Evolutionary conservation across 2,329 filamentous ascomycete genomes (phyloP).

Genomic region (Venturia carpophila): DNA sequence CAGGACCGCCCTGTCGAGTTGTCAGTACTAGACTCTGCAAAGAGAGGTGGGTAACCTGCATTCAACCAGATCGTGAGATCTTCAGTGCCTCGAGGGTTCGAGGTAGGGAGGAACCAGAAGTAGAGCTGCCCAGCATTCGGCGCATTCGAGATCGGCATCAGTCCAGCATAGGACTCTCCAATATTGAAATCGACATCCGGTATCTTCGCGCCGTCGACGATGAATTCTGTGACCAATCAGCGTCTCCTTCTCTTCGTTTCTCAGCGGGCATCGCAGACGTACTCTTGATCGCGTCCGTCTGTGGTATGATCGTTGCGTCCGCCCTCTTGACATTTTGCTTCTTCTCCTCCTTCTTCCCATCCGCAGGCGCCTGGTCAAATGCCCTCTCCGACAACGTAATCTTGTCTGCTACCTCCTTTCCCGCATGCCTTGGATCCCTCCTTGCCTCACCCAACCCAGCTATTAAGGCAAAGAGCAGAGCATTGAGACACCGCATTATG

Average conservation of each 20-base stretch:
- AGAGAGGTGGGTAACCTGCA: slow-evolving; percentile 21
- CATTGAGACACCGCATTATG: background rate
- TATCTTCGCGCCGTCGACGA: slow-evolving; percentile 32
- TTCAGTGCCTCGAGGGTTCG: slow-evolving; percentile 39
- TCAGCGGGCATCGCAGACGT: background rate
- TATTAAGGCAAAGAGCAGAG: slow-evolving; percentile 7
- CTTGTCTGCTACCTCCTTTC: slow-evolving; percentile 7
- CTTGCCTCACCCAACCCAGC: background rate
- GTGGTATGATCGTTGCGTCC: slow-evolving; percentile 2
- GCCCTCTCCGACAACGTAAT: background rate
- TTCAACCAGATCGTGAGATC: slow-evolving; percentile 46
- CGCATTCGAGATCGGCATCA: slow-evolving; percentile 46
- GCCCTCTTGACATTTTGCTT: slow-evolving; percentile 7
- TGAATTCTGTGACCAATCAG: slow-evolving; percentile 26
- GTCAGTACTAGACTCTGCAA: background rate
- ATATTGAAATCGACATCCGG: slow-evolving; percentile 44
- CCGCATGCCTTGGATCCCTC: slow-evolving; percentile 15
- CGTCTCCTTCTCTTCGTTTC: background rate
- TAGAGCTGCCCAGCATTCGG: slow-evolving; percentile 42
- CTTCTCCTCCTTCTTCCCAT: background rate
- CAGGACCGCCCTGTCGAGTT: slow-evolving; percentile 31
- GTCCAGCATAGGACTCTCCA: slow-evolving; percentile 38
- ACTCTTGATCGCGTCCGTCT: slow-evolving; percentile 17
- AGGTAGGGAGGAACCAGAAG: slow-evolving; percentile 50
- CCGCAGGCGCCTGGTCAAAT: background rate